phyloP scores from a whole-genome alignment of 2,329 filamentous ascomycete species.

The Fusarium xyrophilum region DNA sequence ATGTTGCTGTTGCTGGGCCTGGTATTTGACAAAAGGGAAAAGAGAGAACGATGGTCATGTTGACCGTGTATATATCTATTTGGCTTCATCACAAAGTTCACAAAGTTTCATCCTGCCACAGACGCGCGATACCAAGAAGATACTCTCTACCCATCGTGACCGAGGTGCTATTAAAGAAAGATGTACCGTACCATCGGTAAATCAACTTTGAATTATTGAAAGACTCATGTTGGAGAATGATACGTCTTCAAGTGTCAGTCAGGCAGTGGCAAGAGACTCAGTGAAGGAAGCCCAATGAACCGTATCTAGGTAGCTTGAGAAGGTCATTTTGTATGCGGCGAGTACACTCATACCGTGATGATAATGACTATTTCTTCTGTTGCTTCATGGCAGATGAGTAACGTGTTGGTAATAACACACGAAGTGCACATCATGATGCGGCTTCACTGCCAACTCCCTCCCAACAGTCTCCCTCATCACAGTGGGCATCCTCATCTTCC shows the following conservation, averaged over 20 bases:
- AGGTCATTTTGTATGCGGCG: background rate
- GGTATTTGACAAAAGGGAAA: background rate
- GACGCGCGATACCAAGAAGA: background rate
- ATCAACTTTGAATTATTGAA: background rate
- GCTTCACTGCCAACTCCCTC: background rate
- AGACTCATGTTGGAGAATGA: background rate
- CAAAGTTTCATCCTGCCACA: background rate
- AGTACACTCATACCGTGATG: background rate
- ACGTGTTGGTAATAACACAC: background rate
- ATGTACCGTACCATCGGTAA: too few species aligned
- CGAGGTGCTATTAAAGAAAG: background rate
- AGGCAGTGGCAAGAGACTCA: background rate
- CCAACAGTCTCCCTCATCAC: background rate
- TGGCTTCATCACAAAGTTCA: background rate
- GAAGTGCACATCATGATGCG: background rate
- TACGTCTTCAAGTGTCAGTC: background rate
- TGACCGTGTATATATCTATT: rapidly evolving
- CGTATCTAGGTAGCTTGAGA: background rate
- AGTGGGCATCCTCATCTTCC: slow-evolving; percentile 9
- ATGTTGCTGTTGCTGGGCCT: background rate
- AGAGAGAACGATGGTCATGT: background rate
- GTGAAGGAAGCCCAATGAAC: background rate
- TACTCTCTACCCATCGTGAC: background rate
- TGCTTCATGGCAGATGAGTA: background rate
- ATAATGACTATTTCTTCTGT: background rate